Evolutionary conservation across 805 yeast genomes (phyloP).

Genomic region (Hanseniaspora osmophila): DNA sequence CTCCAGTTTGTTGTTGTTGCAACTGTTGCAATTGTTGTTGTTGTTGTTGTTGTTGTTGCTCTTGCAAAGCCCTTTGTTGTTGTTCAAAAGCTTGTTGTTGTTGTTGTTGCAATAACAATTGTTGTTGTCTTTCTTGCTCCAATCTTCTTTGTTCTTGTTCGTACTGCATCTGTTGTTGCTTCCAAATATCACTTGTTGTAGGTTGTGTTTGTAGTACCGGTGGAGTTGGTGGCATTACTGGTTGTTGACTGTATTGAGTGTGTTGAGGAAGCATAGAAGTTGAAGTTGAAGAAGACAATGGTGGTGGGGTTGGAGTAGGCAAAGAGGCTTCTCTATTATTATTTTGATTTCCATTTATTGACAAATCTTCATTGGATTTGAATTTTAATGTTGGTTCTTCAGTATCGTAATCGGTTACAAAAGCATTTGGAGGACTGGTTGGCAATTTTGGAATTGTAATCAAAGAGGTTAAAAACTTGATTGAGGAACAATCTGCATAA

Average conservation of each 20-base stretch:
- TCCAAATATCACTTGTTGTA: conserved; percentile 34
- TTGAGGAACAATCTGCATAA: conserved; percentile 78
- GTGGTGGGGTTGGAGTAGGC: conserved; percentile 4
- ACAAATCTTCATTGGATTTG: background rate
- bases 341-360: conserved; percentile 9
- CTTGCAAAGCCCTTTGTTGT: conserved; percentile 55
- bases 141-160: conserved; percentile 42
- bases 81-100: conserved; percentile 62
- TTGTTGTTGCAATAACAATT: conserved; percentile 47
- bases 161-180: conserved; percentile 35
- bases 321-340: conserved; percentile 3
- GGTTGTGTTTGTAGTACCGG: conserved; percentile 37
- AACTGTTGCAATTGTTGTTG: conserved; percentile 57
- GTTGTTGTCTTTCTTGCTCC: conserved; percentile 48
- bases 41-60: conserved; percentile 61
- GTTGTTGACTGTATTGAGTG: too few species aligned
- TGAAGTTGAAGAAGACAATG: conserved; percentile 32
- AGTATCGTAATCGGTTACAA: conserved; percentile 15
- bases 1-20: conserved; percentile 62
- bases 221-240: conserved; percentile 5
- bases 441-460: conserved; percentile 44
- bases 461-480: conserved; percentile 66
- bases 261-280: conserved; percentile 15
- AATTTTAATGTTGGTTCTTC: conserved; percentile 1
- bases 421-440: conserved; percentile 23